Base-by-base conservation (phyloP, 2,329 filamentous ascomycete species). In the Sphaceloma murrayae region DNA sequence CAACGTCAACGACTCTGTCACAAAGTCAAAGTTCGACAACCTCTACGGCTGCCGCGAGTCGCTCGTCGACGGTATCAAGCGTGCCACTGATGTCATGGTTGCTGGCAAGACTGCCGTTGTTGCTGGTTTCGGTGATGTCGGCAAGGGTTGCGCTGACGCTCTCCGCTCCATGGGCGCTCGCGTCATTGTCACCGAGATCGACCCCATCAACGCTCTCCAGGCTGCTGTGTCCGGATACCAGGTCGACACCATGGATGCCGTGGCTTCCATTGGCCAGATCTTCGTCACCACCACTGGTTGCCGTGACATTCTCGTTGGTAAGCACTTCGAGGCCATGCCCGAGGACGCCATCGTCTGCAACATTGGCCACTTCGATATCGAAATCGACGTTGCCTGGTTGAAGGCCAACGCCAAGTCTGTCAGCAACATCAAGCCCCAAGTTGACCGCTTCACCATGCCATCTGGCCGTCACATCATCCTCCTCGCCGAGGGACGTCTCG, bases 11-110 rank as follows among this genome's bases (percentile, higher is more conserved):
- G 89, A 98, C 80, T 88, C 84, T 49, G 89, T 98, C 65, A 98
- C 91, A 70, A 98, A 96, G 82, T 94, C 87, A 73, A 98, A 98
- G 80, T 98, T 98, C 68, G 91, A 96, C 80, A 98, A 98, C 82
- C 74, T 96, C 55, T 98, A 96, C 79, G 89, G 91, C 64, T 96
- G 91, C 86, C 82, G 87, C 67, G 91, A 96, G 76, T 95, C 89
- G 53, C 83, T 98, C 60, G 81, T 98, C 62, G 91, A 98, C 68
- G 91, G 91, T 68, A 96, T 98, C 81, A 98, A 96, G 85, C 89
- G 89, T 74, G 89, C 91, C 60, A 98, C 91, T 68, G 89, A 98
- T 75, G 91, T 96, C 70, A 98, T 98, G 91, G 89, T 96, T 76
- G 91, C 91, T 63, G 91, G 91, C 68, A 96, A 98, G 83, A 80